Evolutionary conservation across 371 early-diverging fungal species (phyloP), one percentile per base, ranked within the genome.

Genomic region (Mucor saturninus): DNA sequence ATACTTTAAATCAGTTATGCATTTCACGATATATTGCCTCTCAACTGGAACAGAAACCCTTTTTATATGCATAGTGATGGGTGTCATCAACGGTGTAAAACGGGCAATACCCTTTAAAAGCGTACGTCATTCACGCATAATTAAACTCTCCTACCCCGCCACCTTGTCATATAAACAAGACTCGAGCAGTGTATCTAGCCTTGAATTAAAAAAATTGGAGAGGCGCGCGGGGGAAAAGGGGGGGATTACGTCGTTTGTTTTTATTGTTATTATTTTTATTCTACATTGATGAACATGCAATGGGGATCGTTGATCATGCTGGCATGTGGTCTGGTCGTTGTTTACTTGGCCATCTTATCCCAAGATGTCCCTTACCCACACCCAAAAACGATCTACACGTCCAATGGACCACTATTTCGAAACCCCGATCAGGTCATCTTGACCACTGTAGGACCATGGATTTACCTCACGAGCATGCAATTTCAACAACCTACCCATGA

Each of bases 251-350:
- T 35, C 4, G 35, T 35, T 42, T 13, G 48, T 39, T 56, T 67
- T 39, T 51, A 13, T 28, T 43, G 50, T 56, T 39, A 26, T 49
- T 38, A 37, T 15, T 35, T 54, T 38, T 50, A n/a, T 62, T 48
- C 48, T 57, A 30, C 10, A 11, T 35, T 58, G 30, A 37, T 45
- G 42, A 58, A 58, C 32, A 81, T 81, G 81, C 74, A 77, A 76
- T 81, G 81, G 81, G 76, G 81, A 14, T 62, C 73, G 32, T 53
- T 77, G 48, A 62, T 71, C 40, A 30, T 81, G 45, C 49, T 81
- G 26, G 11, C 72, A 39, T 64, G 68, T 39, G 81, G 81, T 14
- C 4, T 77, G 10, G 59, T 64, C 31, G 62, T 74, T 35, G 68
- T 81, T 5, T 77, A 77, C 38, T 56, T 77, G 50, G 65, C 69